These are phyloP conservation scores for Chaetomium strumarium DNA, from an alignment of 2,329 filamentous ascomycete species.

Conservation along the genomic window DNA sequence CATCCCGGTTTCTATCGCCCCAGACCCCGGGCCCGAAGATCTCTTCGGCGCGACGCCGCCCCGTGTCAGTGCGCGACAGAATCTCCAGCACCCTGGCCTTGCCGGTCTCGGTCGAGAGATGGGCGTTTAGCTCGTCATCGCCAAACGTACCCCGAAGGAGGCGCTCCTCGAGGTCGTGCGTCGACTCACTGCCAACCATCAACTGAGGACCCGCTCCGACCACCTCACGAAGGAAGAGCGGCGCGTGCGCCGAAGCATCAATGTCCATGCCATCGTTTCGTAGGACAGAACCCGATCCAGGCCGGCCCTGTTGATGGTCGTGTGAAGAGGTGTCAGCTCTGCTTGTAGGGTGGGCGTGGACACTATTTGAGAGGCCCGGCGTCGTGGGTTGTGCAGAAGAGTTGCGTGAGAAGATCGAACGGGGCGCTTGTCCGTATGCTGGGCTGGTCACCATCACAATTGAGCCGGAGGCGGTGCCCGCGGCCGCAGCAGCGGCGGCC, in stretches of 20 bases:
- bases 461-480: conserved; percentile 24
- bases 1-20: conserved; percentile 26
- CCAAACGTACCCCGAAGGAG: conserved; percentile 39
- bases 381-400: conserved; percentile 34
- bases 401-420: conserved; percentile 32
- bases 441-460: conserved; percentile 30
- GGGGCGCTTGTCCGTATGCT: conserved; percentile 29
- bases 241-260: conserved; percentile 37
- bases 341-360: conserved; percentile 31
- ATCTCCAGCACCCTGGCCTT: conserved; percentile 50
- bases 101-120: conserved; percentile 36
- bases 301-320: conserved; percentile 28
- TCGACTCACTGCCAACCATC: conserved; percentile 35
- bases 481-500: conserved; percentile 40
- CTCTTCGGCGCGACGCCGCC: conserved; percentile 45
- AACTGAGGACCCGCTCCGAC: conserved; percentile 38
- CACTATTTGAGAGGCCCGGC: conserved; percentile 30
- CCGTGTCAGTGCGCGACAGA: conserved; percentile 43
- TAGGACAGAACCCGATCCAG: conserved; percentile 20
- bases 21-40: conserved; percentile 48
- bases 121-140: conserved; percentile 40
- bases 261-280: conserved; percentile 37
- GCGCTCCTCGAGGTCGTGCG: conserved; percentile 44
- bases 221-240: conserved; percentile 37
- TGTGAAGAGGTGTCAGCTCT: conserved; percentile 32